These are phyloP conservation scores for Penicillium herquei DNA, from an alignment of 495 filamentous ascomycete species.

Conservation along the genomic window DNA sequence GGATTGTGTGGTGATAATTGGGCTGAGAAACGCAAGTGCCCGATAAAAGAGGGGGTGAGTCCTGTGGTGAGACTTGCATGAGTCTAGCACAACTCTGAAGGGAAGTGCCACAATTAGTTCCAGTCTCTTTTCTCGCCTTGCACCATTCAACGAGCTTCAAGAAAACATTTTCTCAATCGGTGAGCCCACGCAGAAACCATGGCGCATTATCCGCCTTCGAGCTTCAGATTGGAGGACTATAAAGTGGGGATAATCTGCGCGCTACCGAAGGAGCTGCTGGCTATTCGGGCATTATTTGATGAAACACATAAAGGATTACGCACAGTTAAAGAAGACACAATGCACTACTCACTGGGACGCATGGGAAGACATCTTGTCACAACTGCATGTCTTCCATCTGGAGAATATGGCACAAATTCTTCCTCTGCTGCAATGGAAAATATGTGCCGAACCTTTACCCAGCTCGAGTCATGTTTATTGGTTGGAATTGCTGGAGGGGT, in stretches of 20 bases:
- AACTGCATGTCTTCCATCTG: slow-evolving; percentile 23
- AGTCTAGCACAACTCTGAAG: no score
- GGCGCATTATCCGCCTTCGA: not conserved
- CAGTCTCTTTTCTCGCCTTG: no score
- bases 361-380: slow-evolving; percentile 35
- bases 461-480: slow-evolving; percentile 11
- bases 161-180: no score
- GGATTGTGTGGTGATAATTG: no score
- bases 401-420: slow-evolving; percentile 16
- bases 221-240: slow-evolving; percentile 20
- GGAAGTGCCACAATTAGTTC: no score
- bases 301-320: slow-evolving; percentile 12
- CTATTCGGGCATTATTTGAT: slow-evolving; percentile 41
- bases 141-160: no score
- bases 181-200: not conserved
- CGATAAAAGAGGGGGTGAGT: no score
- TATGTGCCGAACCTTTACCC: slow-evolving; percentile 21
- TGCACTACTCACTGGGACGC: slow-evolving; percentile 36
- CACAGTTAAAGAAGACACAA: slow-evolving; percentile 9
- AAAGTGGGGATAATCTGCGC: slow-evolving; percentile 50
- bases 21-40: no score
- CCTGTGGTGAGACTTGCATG: no score
- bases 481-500: slow-evolving; percentile 30
- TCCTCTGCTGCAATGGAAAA: slow-evolving; percentile 27
- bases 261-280: slow-evolving; percentile 33